Evolutionary conservation across 2,329 filamentous ascomycete species (phyloP), one percentile per base, ranked within the genome.

Genomic region (Emmonsiellopsis sp.): DNA sequence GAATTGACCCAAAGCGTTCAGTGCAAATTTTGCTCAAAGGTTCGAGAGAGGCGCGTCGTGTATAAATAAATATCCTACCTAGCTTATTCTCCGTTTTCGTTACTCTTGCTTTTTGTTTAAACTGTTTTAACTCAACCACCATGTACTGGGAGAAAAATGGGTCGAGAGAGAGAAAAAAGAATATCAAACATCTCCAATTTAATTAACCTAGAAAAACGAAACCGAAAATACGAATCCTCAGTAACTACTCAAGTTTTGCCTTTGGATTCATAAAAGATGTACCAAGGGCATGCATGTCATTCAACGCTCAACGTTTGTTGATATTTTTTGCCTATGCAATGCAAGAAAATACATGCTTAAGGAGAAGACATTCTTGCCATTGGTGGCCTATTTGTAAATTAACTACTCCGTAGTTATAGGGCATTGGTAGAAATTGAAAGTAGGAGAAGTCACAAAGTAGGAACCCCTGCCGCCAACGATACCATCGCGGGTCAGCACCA

Each of bases 51-150:
- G 47, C 9, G 11, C 13, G 17, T 31, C 42, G 17, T 51, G 49
- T 51, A 51, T 51, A 43, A 51, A 44, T 44, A 44, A 17, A 36
- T 51, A 51, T 51, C 31, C 21, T 51, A 36, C 37, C 49, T 36
- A 43, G 11, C 31, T 43, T 34, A 21, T n/a, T 44, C 34, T 42
- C 36, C 42, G 4, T 14, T 17, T 48, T 11, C 40, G 17, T 39
- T 49, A 11, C 21, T 21, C 5, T 49, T 49, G 21, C 36, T 40
- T 11, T 6, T 42, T 39, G 45, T 48, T 48, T 21, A 17, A 36
- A 47, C 17, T 21, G 31, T 33, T 49, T 39, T 40, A 39, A 39
- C 10, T 39, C 2, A 27, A 27, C 21, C 21, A 3, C 21, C 21
- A 27, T 27, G 21, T 27, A 27, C 21, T 27, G 21, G 21, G 21